phyloP scores from a whole-genome alignment of 1,139 yeast species.

The Blastobotrys persicus region DNA sequence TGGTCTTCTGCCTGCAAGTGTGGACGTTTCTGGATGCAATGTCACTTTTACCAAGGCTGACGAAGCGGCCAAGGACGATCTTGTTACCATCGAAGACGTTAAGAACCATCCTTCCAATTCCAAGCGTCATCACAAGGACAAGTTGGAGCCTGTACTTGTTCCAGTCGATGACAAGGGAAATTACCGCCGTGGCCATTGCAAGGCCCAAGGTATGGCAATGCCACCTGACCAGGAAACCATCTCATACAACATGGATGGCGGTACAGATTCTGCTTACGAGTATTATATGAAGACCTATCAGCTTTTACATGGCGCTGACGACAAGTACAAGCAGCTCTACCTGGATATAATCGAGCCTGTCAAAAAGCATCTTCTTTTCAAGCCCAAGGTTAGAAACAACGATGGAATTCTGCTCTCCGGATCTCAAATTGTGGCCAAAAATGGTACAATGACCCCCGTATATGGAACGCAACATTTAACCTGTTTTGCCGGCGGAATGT shows the following conservation, averaged over 20 bases:
- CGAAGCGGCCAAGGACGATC: not conserved
- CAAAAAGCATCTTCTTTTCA: constrained; percentile 42
- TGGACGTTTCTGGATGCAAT: constrained; percentile 53
- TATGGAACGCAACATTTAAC: constrained; percentile 54
- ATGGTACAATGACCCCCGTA: not conserved
- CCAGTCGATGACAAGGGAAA: constrained; percentile 3
- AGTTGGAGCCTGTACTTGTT: not conserved
- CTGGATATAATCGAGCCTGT: constrained; percentile 41
- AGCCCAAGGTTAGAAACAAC: constrained; percentile 43
- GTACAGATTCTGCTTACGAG: constrained; percentile 60
- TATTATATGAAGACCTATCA: constrained; percentile 60
- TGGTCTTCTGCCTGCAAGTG: constrained; percentile 44
- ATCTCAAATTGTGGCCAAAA: not conserved
- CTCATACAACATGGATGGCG: not conserved
- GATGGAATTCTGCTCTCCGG: constrained; percentile 49
- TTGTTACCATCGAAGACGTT: constrained; percentile 3
- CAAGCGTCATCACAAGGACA: not conserved
- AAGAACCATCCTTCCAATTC: not conserved
- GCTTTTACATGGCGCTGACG: constrained; percentile 48
- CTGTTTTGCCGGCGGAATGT: constrained; percentile 61
- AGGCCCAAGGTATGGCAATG: not conserved
- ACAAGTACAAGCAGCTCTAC: constrained; percentile 38
- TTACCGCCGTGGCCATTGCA: not conserved
- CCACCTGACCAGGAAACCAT: not conserved
- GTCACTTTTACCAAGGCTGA: constrained; percentile 11